Evolutionary conservation across 2,329 filamentous ascomycete genomes (phyloP).

Genomic region (Cladophialophora immunda): DNA sequence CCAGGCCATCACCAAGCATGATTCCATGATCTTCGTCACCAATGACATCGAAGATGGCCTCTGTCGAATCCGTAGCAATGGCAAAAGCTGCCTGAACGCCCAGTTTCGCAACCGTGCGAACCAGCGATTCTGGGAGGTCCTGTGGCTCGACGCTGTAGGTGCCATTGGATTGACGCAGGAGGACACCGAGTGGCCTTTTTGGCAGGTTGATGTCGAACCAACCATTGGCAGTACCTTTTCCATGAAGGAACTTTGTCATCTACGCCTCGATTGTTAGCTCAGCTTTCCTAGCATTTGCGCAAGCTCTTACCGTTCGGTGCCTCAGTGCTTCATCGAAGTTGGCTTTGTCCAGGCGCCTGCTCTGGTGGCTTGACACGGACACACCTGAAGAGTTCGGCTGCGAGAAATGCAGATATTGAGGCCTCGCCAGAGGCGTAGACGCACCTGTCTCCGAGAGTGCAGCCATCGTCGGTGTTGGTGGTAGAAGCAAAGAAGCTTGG

Average conservation of each 20-base stretch:
- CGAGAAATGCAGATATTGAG: conserved; percentile 32
- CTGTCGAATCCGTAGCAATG: conserved; percentile 48
- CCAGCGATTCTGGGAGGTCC: conserved; percentile 49
- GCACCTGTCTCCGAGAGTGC: conserved; percentile 28
- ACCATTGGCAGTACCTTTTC: conserved; percentile 43
- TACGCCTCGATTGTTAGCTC: conserved; percentile 34
- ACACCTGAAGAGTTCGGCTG: conserved; percentile 36
- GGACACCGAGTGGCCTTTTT: conserved; percentile 45
- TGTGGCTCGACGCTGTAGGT: conserved; percentile 55
- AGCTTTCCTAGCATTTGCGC: conserved; percentile 29
- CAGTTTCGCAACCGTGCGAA: conserved; percentile 55
- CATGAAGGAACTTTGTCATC: conserved; percentile 45
- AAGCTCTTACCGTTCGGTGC: conserved; percentile 41
- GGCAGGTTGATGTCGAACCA: conserved; percentile 39
- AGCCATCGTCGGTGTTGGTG: conserved; percentile 29
- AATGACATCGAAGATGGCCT: conserved; percentile 35
- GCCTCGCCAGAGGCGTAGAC: conserved; percentile 28
- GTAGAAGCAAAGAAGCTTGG: conserved; percentile 36
- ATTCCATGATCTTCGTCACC: conserved; percentile 57
- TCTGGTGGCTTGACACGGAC: conserved; percentile 28
- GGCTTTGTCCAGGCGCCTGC: conserved; percentile 34
- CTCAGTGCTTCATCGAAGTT: conserved; percentile 43
- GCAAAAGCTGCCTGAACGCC: conserved; percentile 60
- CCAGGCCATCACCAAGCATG: conserved; percentile 52
- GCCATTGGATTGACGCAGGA: conserved; percentile 52